Base-by-base conservation (phyloP, 768 basidiomycete genomes). In the Infundibulicybe gibba region DNA sequence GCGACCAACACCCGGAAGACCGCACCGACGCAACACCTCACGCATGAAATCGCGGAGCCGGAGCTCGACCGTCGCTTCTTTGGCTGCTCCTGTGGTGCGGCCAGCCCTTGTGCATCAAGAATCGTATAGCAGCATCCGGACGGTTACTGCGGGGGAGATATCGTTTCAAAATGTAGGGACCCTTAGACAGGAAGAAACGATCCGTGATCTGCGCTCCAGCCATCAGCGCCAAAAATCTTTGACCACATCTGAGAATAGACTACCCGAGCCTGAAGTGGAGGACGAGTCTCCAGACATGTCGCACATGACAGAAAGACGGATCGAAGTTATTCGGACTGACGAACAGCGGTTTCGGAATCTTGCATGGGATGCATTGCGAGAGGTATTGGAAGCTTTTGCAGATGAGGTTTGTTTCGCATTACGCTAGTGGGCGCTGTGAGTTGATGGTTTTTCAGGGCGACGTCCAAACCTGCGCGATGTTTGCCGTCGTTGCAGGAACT, bases 391-490 rank as follows among this genome's bases (percentile, higher is more conserved):
- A 49, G 64, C 65, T n/a, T 80, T 80, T 56, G 77, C 79, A 2
- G 81, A 84, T 49, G 68, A 80, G 67, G 87, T 87, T 48, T 19
- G 61, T 50, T 14, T 35, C 35, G 10, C 10, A 14, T 45, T 13
- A 37, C 38, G 31, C 30, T 30, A 19, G 35, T 4, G 32, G 40
- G 9, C 11, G 41, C 3, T 6, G 15, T 32, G 19, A 50, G n/a
- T 33, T 43, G n/a, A 14, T 49, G 16, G 37, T 48, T 47, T 20
- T 51, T 12, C 48, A 90, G 85, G 90, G 90, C 12, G 84, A 92
- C 55, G 69, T 90, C 1, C 90, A 90, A 56, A 87, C 82, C 73
- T 90, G 88, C 62, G 80, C 87, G 1, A 79, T 87, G 73, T 58
- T 92, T 13, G 71, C 79, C 3, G 56, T 87, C 1, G 65, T 91